Conservation (phyloP, 2,329 filamentous ascomycete genomes). For the Rasamsonia emersonii region DNA sequence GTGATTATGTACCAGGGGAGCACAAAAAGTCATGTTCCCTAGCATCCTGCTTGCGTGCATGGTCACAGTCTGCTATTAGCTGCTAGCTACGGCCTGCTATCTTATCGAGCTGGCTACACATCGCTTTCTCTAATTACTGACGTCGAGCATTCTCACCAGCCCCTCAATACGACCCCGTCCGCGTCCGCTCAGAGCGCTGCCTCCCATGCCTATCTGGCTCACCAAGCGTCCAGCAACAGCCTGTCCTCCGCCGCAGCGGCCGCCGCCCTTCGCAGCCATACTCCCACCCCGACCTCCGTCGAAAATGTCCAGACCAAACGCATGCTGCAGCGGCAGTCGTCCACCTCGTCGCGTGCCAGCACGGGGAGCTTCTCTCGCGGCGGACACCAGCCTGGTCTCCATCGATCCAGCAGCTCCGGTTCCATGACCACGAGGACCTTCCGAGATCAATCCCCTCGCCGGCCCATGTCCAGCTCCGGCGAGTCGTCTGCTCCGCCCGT, state of each 20-base stretch:
- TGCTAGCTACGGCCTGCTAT: constrained; percentile 4
- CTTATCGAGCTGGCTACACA: constrained; percentile 4
- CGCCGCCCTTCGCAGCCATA: constrained; percentile 69
- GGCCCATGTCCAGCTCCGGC: constrained; percentile 36
- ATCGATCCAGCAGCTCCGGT: constrained; percentile 59
- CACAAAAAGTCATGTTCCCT: constrained; percentile 1
- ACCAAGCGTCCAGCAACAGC: constrained; percentile 53
- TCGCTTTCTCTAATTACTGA: constrained; percentile 5
- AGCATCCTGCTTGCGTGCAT: not conserved
- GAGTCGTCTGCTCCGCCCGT: constrained; percentile 57
- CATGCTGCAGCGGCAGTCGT: constrained; percentile 63
- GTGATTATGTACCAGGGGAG: not conserved
- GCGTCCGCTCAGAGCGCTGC: constrained; percentile 73
- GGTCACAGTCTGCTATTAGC: not conserved
- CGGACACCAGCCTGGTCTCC: constrained; percentile 40
- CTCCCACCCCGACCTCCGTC: constrained; percentile 69
- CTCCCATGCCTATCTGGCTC: constrained; percentile 68
- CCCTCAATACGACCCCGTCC: constrained; percentile 54
- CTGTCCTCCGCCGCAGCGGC: constrained; percentile 82
- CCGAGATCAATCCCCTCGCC: constrained; percentile 60
- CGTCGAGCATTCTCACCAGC: constrained; percentile 36
- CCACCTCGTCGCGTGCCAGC: constrained; percentile 58
- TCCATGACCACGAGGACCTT: constrained; percentile 90
- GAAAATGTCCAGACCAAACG: constrained; percentile 82
- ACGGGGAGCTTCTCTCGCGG: constrained; percentile 33